phyloP scores from a whole-genome alignment of 2,329 filamentous ascomycete species.

The Aspergillus puulaauensis region DNA sequence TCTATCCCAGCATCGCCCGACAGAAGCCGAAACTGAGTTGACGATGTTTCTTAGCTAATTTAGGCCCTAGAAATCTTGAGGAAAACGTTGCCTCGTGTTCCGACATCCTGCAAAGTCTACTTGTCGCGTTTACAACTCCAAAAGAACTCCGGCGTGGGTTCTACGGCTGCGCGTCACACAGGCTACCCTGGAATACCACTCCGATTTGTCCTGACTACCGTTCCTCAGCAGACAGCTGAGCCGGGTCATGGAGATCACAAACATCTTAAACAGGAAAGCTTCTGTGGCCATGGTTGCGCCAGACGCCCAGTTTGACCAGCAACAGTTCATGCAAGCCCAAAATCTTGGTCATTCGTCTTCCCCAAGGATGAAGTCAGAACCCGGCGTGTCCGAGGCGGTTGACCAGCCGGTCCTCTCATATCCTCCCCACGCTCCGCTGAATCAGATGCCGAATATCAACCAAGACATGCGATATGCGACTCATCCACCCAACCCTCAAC shows the following conservation, averaged over 20 bases:
- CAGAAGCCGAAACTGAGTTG: not conserved
- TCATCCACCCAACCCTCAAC: conserved; percentile 50
- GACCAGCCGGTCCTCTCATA: conserved; percentile 59
- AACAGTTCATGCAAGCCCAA: conserved; percentile 42
- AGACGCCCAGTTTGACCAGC: conserved; percentile 46
- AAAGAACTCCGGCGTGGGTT: conserved; percentile 13
- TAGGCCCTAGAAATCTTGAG: not conserved
- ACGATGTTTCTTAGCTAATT: not conserved
- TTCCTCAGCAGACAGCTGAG: conserved; percentile 31
- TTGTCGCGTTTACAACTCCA: not conserved
- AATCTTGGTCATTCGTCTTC: conserved; percentile 41
- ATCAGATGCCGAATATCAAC: conserved; percentile 51
- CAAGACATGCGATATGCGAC: conserved; percentile 56
- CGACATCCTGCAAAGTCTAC: not conserved
- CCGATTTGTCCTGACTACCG: conserved; percentile 31
- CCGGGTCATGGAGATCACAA: conserved; percentile 53
- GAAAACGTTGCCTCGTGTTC: not conserved
- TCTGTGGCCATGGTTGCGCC: conserved; percentile 44
- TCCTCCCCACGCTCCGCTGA: conserved; percentile 55
- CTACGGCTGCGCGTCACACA: conserved; percentile 13
- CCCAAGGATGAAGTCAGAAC: conserved; percentile 60
- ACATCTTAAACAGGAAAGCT: conserved; percentile 52
- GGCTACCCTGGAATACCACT: conserved; percentile 17
- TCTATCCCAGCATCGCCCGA: not conserved
- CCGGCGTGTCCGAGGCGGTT: conserved; percentile 56